Percentiles rank a stretch among this genome's conserved stretches.
phyloP scores from a whole-genome alignment of 192 early-diverging fungal genomes.

The Jimgerdemannia flammicorona region DNA sequence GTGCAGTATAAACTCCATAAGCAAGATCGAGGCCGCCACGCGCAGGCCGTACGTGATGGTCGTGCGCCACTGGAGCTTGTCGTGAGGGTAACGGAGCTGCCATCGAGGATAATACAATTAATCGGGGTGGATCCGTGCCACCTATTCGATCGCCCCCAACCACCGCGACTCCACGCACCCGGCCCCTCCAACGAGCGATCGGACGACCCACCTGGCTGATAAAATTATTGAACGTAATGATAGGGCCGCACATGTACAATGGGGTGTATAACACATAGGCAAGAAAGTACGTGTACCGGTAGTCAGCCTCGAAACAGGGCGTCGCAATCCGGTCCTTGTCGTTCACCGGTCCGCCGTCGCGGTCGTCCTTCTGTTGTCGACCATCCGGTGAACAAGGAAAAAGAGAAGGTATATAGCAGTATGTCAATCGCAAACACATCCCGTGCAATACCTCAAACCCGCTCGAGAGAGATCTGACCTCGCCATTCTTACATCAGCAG shows the following conservation, averaged over 20 bases:
- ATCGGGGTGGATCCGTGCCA: background rate
- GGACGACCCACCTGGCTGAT: conserved; percentile 60
- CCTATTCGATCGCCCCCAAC: background rate
- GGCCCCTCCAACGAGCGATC: no score
- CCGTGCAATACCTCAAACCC: no score
- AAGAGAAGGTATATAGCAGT: background rate
- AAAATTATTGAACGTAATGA: conserved; percentile 94
- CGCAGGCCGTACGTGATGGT: conserved; percentile 62
- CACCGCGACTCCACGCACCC: no score
- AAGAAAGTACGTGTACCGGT: conserved; percentile 75
- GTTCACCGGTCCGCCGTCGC: conserved; percentile 22
- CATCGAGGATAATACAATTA: background rate
- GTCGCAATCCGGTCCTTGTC: conserved; percentile 59
- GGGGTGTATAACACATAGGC: conserved; percentile 86
- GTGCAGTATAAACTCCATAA: conserved; percentile 91
- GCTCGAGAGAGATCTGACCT: background rate
- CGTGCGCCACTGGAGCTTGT: conserved; percentile 25
- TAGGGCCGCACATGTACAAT: conserved; percentile 91
- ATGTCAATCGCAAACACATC: background rate
- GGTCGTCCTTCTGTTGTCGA: conserved; percentile 35
- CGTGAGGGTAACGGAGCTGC: conserved; percentile 53
- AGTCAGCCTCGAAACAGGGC: conserved; percentile 59
- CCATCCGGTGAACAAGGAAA: background rate
- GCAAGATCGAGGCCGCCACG: conserved; percentile 54
- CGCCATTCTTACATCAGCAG: conserved; percentile 3